Evolutionary conservation across 164 flowering plant genomes (phyloP).

Genomic region (Tinospora cordifolia): DNA sequence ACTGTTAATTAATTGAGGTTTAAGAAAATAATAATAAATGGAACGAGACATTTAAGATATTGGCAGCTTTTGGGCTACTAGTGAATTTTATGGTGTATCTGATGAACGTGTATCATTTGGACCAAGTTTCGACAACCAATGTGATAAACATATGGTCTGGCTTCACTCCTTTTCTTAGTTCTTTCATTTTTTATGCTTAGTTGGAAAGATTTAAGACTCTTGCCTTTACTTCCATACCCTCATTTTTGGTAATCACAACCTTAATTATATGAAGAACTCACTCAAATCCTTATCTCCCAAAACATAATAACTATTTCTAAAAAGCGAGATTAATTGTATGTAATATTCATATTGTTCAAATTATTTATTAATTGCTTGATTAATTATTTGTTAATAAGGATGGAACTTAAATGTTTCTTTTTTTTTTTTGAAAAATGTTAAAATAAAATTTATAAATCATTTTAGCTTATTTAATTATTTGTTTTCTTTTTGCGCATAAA

Average conservation of each 20-base stretch:
- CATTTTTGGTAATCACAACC: slow-evolving; percentile 38
- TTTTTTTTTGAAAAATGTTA: too few relatives aligned
- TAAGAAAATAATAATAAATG: slow-evolving; percentile 28
- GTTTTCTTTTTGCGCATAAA: neutral
- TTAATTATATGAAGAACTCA: neutral
- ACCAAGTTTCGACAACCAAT: slow-evolving; percentile 42
- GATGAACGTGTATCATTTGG: slow-evolving; percentile 43
- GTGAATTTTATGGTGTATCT: slow-evolving; percentile 66
- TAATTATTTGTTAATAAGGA: too few relatives aligned
- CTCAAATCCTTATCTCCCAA: too few relatives aligned
- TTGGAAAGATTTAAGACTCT: slow-evolving; percentile 57
- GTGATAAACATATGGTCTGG: slow-evolving; percentile 49
- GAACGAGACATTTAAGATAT: slow-evolving; percentile 77
- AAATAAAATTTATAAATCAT: too few relatives aligned
- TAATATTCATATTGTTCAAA: too few relatives aligned
- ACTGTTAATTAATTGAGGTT: too few relatives aligned
- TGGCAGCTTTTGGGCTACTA: slow-evolving; percentile 50
- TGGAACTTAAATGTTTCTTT: too few relatives aligned
- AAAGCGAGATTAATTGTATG: too few relatives aligned
- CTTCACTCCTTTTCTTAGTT: slow-evolving; percentile 52
- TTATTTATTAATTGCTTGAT: too few relatives aligned
- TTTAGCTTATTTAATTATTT: too few relatives aligned
- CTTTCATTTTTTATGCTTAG: slow-evolving; percentile 59
- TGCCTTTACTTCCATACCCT: slow-evolving; percentile 39
- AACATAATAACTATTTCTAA: too few relatives aligned